These are phyloP conservation scores for Sphaerulina vaccinii DNA, from an alignment of 2,329 filamentous ascomycete genomes.

Conservation along the genomic window DNA sequence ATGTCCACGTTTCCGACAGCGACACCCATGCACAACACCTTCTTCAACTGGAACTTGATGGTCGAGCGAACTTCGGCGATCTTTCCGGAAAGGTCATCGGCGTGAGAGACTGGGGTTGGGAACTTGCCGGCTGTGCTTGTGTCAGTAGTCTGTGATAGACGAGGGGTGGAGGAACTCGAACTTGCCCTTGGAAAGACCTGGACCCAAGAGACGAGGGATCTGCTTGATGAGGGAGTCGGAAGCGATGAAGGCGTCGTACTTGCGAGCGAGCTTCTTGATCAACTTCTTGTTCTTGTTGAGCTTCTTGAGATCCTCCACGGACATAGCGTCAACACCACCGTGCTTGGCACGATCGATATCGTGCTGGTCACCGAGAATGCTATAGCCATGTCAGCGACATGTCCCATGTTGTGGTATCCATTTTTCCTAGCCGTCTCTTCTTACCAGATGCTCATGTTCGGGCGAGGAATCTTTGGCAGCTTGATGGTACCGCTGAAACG, in stretches of 20 bases:
- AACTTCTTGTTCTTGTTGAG: constrained; percentile 99
- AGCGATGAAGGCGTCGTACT: constrained; percentile 99
- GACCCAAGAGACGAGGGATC: constrained; percentile 98
- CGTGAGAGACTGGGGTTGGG: constrained; percentile 96
- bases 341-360: constrained; percentile 99
- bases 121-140: constrained; percentile 84
- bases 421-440: constrained; percentile 26
- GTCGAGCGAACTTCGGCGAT: constrained; percentile 99
- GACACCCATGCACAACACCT: constrained; percentile 99
- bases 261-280: constrained; percentile 99
- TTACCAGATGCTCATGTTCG: constrained; percentile 82
- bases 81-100: constrained; percentile 89
- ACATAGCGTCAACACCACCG: constrained; percentile 98
- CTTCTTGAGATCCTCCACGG: constrained; percentile 98
- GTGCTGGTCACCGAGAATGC: constrained; percentile 89
- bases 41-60: constrained; percentile 99
- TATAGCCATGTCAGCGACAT: constrained; percentile 40
- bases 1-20: constrained; percentile 98
- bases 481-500: constrained; percentile 99
- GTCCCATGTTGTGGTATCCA: background rate
- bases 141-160: constrained; percentile 27
- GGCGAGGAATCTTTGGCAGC: constrained; percentile 87
- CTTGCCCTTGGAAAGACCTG: constrained; percentile 93
- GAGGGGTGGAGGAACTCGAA: constrained; percentile 6
- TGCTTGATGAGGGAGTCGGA: constrained; percentile 99